Evolutionary conservation across 305 asterid genomes (phyloP).

Genomic region (Ruellia speciosa): DNA sequence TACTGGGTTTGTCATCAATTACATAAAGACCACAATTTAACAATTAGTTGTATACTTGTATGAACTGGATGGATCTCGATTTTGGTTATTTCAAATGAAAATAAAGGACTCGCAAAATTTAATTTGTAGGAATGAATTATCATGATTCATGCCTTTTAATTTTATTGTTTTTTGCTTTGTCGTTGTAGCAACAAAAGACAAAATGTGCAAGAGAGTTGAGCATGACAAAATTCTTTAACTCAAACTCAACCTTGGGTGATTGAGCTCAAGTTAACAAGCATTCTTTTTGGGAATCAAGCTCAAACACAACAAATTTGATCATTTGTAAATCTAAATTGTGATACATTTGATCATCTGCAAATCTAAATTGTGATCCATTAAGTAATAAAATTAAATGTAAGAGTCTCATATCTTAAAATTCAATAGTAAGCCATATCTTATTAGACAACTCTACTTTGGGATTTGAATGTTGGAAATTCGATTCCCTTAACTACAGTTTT

Average conservation of each 20-base stretch:
- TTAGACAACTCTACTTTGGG: background rate
- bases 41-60: background rate
- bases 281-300: background rate
- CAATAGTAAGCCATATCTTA: background rate
- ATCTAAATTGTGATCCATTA: background rate
- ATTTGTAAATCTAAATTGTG: background rate
- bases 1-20: background rate
- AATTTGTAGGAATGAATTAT: background rate
- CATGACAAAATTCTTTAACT: background rate
- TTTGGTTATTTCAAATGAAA: background rate
- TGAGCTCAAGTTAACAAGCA: background rate
- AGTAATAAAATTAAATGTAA: background rate
- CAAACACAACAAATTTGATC: background rate
- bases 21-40: background rate
- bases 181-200: background rate
- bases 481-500: background rate
- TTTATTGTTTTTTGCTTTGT: background rate
- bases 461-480: too few relatives aligned
- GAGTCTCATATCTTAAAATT: background rate
- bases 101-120: background rate
- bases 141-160: background rate
- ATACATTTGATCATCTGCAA: background rate
- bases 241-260: background rate
- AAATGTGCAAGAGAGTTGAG: background rate
- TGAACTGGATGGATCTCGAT: slow-evolving; percentile 2